Evolutionary conservation across 164 flowering plant genomes (phyloP), one percentile per base, ranked within the genome.

Genomic region (Vitis rupestris): DNA sequence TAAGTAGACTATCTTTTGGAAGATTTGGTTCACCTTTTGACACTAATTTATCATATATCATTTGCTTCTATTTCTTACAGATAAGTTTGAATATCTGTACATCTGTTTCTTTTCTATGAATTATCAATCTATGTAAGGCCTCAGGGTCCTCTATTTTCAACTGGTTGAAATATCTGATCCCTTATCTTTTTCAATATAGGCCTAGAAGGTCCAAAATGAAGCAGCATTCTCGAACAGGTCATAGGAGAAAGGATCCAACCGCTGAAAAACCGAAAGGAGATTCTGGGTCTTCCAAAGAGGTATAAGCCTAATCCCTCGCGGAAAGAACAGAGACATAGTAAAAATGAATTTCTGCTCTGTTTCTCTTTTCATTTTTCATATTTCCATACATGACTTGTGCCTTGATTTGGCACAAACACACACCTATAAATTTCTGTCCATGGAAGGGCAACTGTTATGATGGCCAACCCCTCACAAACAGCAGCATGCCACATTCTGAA

Each of bases 181-280:
- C 17, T 61, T 65, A 13, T 29, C 12, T 16, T 23, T 16, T 57
- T 54, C 50, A 2, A 59, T 14, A 49, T 61, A 83, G 81, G 68
- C 60, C 15, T 55, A 67, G 78, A 64, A 75, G 52, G 2, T 63
- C 77, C 31, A 81, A 70, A 75, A 62, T 70, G 68, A 75, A 52
- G 59, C 66, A 50, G 4, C 67, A 74, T 51, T 73, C 84, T 50
- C 69, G 44, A 57, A 73, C 80, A 59, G 67, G 55, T 11, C 74
- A 64, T 2, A 72, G 72, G 60, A 77, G n/a, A 37, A 76, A 72
- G 51, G 69, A 75, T 69, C 19, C 37, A 30, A 64, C 62, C 9
- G 52, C 73, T 23, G 75, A 73, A 44, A 59, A 56, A 53, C 80
- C 50, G 0, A 64, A 57, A 63, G 72, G 52, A 48, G 69, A 81